These are phyloP conservation scores for Coniochaeta sp. DNA, from an alignment of 2,329 filamentous ascomycete species.

Conservation along the genomic window DNA sequence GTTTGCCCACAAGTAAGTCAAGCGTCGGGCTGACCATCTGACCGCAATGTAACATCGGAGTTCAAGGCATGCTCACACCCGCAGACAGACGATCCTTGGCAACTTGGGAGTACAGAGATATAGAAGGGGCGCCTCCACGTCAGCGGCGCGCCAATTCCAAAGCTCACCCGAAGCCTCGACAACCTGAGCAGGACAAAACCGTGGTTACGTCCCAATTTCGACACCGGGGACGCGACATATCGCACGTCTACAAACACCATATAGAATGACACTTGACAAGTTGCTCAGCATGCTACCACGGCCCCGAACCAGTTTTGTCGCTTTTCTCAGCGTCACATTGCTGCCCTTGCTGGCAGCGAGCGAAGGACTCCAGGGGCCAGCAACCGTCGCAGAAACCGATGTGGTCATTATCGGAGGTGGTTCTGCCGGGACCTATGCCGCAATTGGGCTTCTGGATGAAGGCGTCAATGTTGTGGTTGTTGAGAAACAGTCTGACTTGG, in stretches of 20 bases:
- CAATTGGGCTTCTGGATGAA: constrained; percentile 7
- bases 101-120: not conserved
- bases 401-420: constrained; percentile 9
- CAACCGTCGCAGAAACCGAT: not conserved
- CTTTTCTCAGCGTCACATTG: not conserved
- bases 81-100: not conserved
- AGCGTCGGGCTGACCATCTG: not conserved
- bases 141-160: not conserved
- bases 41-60: not conserved
- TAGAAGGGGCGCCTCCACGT: not conserved
- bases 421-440: constrained; percentile 7
- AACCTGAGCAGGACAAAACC: not conserved
- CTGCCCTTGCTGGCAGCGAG: not conserved
- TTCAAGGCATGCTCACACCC: not conserved
- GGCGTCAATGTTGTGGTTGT: constrained; percentile 7
- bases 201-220: too few species aligned
- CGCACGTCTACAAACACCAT: too few species aligned
- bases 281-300: not conserved
- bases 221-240: too few species aligned
- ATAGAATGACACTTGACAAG: not conserved
- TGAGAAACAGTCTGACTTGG: constrained; percentile 10
- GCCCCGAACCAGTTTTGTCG: not conserved
- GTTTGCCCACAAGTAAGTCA: not conserved
- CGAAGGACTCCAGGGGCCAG: constrained; percentile 6
- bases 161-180: not conserved